Percentiles rank a stretch among this genome's conserved stretches.
Evolutionary conservation across 345 rosid species (phyloP).

Genomic region (Camelina neglecta): DNA sequence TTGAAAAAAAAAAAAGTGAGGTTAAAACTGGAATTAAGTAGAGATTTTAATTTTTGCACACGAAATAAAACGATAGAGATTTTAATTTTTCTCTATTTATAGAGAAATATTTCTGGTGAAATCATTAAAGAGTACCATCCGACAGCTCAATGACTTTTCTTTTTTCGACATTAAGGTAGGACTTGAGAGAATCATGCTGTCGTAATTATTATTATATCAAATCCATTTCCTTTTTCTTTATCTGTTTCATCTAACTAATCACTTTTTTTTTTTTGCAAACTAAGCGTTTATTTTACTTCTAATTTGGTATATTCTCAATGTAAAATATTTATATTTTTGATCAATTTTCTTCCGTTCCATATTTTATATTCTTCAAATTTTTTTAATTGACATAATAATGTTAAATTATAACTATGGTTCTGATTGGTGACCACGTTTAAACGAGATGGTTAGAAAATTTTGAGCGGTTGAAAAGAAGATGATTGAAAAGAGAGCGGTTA

Average conservation of each 20-base stretch:
- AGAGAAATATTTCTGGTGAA: slow-evolving; percentile 41
- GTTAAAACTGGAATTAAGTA: slow-evolving; percentile 37
- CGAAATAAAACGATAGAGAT: slow-evolving; percentile 8
- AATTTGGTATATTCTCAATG: slow-evolving; percentile 5
- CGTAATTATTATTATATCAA: slow-evolving; percentile 41
- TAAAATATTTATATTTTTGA: not conserved
- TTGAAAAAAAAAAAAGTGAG: slow-evolving; percentile 11
- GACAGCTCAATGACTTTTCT: slow-evolving; percentile 49
- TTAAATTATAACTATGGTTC: not conserved
- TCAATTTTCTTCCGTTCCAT: not conserved
- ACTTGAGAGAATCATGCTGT: slow-evolving; percentile 39
- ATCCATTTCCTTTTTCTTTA: slow-evolving; percentile 10
- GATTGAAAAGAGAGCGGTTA: too few species aligned
- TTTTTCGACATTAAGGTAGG: slow-evolving; percentile 44
- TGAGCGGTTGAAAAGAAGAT: too few species aligned
- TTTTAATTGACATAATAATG: not conserved
- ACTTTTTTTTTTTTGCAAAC: not conserved
- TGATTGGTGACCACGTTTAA: too few species aligned
- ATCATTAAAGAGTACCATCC: slow-evolving; percentile 45
- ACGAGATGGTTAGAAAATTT: too few species aligned
- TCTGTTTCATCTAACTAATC: slow-evolving; percentile 1
- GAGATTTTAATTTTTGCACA: not conserved
- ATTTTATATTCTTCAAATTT: not conserved
- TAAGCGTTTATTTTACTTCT: slow-evolving; percentile 16
- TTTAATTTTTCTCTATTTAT: not conserved